These are phyloP conservation scores for Diaporthe longicolla DNA, from an alignment of 2,329 filamentous ascomycete species.

Conservation along the genomic window DNA sequence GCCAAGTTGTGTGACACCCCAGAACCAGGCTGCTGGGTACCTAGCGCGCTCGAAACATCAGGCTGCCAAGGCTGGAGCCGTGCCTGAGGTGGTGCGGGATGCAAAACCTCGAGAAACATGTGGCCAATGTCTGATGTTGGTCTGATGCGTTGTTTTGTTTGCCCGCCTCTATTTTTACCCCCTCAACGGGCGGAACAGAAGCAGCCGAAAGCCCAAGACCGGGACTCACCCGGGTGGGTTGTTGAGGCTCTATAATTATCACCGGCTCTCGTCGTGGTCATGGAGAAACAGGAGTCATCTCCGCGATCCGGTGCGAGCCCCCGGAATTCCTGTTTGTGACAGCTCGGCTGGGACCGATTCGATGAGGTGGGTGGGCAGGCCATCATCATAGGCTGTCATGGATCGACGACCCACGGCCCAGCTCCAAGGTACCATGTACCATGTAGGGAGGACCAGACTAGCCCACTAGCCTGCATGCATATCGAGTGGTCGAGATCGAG, in stretches of 20 bases:
- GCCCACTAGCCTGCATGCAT: neutral
- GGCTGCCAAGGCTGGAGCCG: conserved; percentile 25
- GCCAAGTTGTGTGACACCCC: conserved; percentile 15
- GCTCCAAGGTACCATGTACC: neutral
- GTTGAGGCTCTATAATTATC: conserved; percentile 21
- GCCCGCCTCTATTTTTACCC: conserved; percentile 27
- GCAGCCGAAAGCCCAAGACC: conserved; percentile 21
- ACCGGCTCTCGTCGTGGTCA: neutral
- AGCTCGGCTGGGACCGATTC: conserved; percentile 30
- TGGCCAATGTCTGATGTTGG: conserved; percentile 17
- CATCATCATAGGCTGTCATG: neutral
- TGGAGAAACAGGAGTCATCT: conserved; percentile 18
- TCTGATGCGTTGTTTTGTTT: neutral
- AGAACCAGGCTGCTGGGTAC: conserved; percentile 33
- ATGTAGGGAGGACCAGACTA: neutral
- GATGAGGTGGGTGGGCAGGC: neutral
- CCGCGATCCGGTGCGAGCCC: conserved; percentile 9
- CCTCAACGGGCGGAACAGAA: neutral
- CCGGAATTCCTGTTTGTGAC: conserved; percentile 14
- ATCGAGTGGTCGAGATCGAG: conserved; percentile 5
- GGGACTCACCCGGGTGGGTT: conserved; percentile 9
- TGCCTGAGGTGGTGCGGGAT: conserved; percentile 14
- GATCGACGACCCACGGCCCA: conserved; percentile 1
- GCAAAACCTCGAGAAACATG: conserved; percentile 13
- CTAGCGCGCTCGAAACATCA: conserved; percentile 27